Base-by-base conservation (phyloP, 495 filamentous ascomycete species). In the Haplographium delicatum region DNA sequence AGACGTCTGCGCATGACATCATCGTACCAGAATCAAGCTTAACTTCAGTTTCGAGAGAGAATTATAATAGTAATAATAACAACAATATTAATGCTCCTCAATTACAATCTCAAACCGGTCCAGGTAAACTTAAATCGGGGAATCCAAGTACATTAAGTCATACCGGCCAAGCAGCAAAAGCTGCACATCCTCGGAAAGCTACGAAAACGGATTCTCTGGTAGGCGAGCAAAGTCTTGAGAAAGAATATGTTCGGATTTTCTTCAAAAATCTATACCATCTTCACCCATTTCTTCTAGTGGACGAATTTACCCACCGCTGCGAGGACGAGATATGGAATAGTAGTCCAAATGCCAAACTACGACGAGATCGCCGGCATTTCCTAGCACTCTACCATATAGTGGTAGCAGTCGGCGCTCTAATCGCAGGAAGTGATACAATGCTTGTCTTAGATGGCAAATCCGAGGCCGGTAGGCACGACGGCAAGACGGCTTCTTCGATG, bases 351-450 rank as follows among this genome's bases (percentile, higher is more conserved):
- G 16, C 20, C 5, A 10, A 23, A 25, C 28, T 19, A 4, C 45
- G n/a, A 3, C 45, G 30, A 4, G 16, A 41, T 24, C 34, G 16
- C 13, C 15, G n/a, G 23, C 20, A 50, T 19, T 50, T 50, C 15
- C 1, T 41, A 8, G 47, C 47, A 19, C 16, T 50, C 2, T 50
- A 50, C 23, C 26, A 50, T 30, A 20, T 20, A 3, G 35, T 50
- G 11, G 9, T 39, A 16, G 47, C 47, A 9, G 47, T 50, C 20
- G 47, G 47, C 7, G 33, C 47, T 19, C 6, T 50, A 19, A 41
- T 26, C 11, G 35, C 34, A 11, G 20, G n/a, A n/a, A n/a, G n/a
- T n/a, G n/a, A n/a, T n/a, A n/a, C n/a, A n/a, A n/a, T n/a, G n/a
- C n/a, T n/a, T n/a, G n/a, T n/a, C n/a, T n/a, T n/a, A n/a, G 9